Conservation (phyloP, 306 rosid genomes). For the Begonia loranthoides region DNA sequence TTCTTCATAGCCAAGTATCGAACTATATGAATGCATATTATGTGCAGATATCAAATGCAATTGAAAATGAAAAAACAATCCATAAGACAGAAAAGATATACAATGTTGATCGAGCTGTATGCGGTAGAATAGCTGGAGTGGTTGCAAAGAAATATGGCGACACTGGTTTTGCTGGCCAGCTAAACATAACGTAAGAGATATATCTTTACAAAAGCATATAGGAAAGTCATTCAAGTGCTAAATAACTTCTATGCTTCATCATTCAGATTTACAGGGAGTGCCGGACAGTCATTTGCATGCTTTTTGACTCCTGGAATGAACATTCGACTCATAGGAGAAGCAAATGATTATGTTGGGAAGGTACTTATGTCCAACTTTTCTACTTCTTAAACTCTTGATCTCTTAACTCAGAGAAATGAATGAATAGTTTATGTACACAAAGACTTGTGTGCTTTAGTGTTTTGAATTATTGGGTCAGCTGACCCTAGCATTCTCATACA, state of each 20-base stretch:
- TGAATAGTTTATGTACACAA: neutral
- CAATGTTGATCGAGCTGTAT: slow-evolving; percentile 82
- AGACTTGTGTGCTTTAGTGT: too few relatives aligned
- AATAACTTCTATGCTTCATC: slow-evolving; percentile 8
- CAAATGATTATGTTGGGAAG: slow-evolving; percentile 98
- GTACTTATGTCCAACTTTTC: slow-evolving; percentile 25
- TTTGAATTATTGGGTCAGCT: neutral
- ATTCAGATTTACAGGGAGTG: slow-evolving; percentile 88
- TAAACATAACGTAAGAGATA: slow-evolving; percentile 71
- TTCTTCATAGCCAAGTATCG: too few relatives aligned
- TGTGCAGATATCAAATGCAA: slow-evolving; percentile 73
- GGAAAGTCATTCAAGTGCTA: neutral
- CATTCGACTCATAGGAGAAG: slow-evolving; percentile 86
- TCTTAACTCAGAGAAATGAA: neutral
- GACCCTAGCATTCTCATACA: too few relatives aligned
- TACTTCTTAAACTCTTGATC: neutral
- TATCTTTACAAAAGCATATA: slow-evolving; percentile 2
- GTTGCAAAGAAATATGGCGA: slow-evolving; percentile 96
- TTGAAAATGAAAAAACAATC: slow-evolving; percentile 67
- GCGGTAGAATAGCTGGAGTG: slow-evolving; percentile 87
- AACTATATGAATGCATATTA: slow-evolving; percentile 1
- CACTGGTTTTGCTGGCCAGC: slow-evolving; percentile 93
- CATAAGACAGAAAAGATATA: slow-evolving; percentile 53
- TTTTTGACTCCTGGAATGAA: slow-evolving; percentile 98
- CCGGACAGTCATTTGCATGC: slow-evolving; percentile 96